Percentiles rank a stretch among this genome's conserved stretches.
Conservation (phyloP, 2,329 filamentous ascomycete species). For the Sporothrix brunneoviolacea region DNA sequence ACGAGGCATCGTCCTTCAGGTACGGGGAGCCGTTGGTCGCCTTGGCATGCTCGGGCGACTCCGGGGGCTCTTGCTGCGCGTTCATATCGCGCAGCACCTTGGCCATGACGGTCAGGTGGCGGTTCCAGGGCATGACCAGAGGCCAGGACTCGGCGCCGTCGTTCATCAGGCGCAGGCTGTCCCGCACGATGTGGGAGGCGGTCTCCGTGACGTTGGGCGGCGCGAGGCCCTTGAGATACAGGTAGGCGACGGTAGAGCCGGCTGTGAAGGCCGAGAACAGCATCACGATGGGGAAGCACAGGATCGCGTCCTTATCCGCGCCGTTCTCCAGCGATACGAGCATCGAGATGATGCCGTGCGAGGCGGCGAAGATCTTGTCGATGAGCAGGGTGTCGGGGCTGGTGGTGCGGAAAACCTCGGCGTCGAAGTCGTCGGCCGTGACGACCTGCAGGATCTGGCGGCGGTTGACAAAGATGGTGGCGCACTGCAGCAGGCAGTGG, state of each 20-base stretch:
- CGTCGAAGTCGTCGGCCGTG: conserved; percentile 43
- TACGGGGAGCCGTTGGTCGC: conserved; percentile 30
- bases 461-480: conserved; percentile 54
- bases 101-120: conserved; percentile 55
- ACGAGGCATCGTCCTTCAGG: conserved; percentile 49
- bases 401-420: conserved; percentile 45
- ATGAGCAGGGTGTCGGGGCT: conserved; percentile 44
- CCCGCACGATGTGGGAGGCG: conserved; percentile 49
- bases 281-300: conserved; percentile 59
- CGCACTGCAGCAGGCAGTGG: conserved; percentile 54
- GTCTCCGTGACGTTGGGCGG: conserved; percentile 51
- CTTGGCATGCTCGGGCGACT: conserved; percentile 30
- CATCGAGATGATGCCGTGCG: conserved; percentile 51
- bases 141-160: conserved; percentile 55
- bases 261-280: conserved; percentile 56
- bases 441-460: conserved; percentile 53
- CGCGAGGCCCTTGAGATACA: conserved; percentile 55
- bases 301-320: conserved; percentile 50
- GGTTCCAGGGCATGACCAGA: conserved; percentile 52
- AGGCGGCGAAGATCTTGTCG: conserved; percentile 51
- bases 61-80: conserved; percentile 26
- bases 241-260: conserved; percentile 54
- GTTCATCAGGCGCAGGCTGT: conserved; percentile 52
- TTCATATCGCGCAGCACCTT: conserved; percentile 52
- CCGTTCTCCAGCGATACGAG: conserved; percentile 49